These are phyloP conservation scores for Myriosclerotinia duriaeana DNA, from an alignment of 2,329 filamentous ascomycete species.

Conservation along the genomic window DNA sequence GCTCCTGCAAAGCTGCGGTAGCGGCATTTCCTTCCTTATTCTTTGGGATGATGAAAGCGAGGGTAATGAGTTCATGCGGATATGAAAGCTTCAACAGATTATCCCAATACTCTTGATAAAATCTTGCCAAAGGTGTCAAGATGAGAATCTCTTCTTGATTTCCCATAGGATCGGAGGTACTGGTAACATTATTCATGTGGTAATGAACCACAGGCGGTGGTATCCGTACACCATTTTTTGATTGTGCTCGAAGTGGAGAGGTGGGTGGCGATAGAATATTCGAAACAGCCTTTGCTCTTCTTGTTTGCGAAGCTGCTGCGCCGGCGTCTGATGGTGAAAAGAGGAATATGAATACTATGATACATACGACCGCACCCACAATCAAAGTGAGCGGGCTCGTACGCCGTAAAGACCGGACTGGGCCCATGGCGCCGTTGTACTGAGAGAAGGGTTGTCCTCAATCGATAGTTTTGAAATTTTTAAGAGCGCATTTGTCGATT, in stretches of 20 bases:
- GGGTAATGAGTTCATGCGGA: slow-evolving; percentile 89
- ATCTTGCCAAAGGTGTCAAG: slow-evolving; percentile 86
- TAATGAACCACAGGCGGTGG: slow-evolving; percentile 90
- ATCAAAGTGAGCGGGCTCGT: slow-evolving; percentile 74
- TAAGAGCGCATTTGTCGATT: slow-evolving; percentile 33
- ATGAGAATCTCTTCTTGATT: slow-evolving; percentile 87
- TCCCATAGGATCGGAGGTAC: slow-evolving; percentile 69
- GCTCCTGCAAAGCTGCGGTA: slow-evolving; percentile 76
- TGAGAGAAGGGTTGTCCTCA: slow-evolving; percentile 35
- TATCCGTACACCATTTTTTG: slow-evolving; percentile 49
- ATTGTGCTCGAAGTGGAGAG: slow-evolving; percentile 68
- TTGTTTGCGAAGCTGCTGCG: slow-evolving; percentile 48
- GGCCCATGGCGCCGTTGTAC: slow-evolving; percentile 50
- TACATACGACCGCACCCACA: slow-evolving; percentile 68
- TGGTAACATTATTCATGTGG: slow-evolving; percentile 92
- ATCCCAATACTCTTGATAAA: slow-evolving; percentile 95
- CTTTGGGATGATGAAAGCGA: slow-evolving; percentile 95
- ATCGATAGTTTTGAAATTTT: slow-evolving; percentile 28
- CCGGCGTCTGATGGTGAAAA: slow-evolving; percentile 53
- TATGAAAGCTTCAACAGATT: slow-evolving; percentile 82
- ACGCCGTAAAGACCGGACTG: slow-evolving; percentile 71
- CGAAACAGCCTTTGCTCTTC: slow-evolving; percentile 58
- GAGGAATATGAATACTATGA: slow-evolving; percentile 68
- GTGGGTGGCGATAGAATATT: slow-evolving; percentile 73
- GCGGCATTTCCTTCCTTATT: slow-evolving; percentile 88